Base-by-base conservation (phyloP, 768 basidiomycete genomes). In the Leccinum variicolor region DNA sequence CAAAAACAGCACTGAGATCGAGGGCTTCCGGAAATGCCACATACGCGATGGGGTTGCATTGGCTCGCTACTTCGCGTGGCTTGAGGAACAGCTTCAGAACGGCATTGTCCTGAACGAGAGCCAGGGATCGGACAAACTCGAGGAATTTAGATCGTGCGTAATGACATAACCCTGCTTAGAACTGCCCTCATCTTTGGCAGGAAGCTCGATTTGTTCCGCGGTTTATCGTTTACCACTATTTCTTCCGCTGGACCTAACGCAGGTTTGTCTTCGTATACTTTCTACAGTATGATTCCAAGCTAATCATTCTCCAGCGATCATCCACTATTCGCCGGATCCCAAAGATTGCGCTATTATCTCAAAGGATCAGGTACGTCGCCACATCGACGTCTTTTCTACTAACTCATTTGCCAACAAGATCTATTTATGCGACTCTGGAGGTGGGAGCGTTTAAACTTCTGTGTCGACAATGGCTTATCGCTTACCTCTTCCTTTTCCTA, bases 181-280 rank as follows among this genome's bases (percentile, higher is more conserved):
- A 53, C 9, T 52, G 23, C 34, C 53, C 54, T 60, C 48, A 61
- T 33, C 11, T 33, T 46, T 47, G 23, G 6, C 15, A 94, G 93
- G 9, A 85, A 94, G 67, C 79, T 90, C 23, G 82, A 84, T 28
- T 66, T 86, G 50, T 99, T 92, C 81, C 85, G 82, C 62, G 96
- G 96, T 0, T 74, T 95, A 14, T 95, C 93, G 2, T 99, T 99
- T 71, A 73, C 82, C 0, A 97, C 97, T 0, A 98, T 99, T 54
- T 97, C 94, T 1, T 89, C 92, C 0, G 86, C 91, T 6, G 96
- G 96, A 0, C 85, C 94, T 0, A 98, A 98, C 68, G 94, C 85
- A 59, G 92, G 92, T 92, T 68, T 29, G 81, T 73, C 29, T 28
- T 36, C 6, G 9, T 3, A 33, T 56, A 15, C 7, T 43, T 41